These are phyloP conservation scores for Botrytis porri DNA, from an alignment of 2,329 filamentous ascomycete genomes.

Conservation along the genomic window DNA sequence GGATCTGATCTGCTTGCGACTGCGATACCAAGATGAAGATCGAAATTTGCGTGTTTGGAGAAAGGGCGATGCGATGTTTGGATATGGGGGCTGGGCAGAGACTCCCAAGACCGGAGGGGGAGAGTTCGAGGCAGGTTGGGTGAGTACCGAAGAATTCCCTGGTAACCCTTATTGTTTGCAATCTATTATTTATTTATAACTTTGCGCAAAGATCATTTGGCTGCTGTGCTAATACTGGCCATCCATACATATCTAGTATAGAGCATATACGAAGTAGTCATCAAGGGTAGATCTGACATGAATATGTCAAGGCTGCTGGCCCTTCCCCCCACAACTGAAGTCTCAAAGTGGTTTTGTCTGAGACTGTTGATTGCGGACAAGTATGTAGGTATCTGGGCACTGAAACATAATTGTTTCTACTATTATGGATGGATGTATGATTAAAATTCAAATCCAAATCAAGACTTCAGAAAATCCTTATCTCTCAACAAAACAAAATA, in stretches of 20 bases:
- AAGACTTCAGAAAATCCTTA: not conserved
- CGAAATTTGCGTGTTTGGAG: not conserved
- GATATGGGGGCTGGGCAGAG: not conserved
- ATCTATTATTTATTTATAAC: not conserved
- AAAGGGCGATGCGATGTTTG: not conserved
- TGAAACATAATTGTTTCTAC: not conserved
- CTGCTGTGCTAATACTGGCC: not conserved
- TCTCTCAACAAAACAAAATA: not conserved
- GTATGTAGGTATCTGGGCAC: not conserved
- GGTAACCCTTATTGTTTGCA: not conserved
- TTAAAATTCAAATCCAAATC: not conserved
- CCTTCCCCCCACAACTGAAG: not conserved
- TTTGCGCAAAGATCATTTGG: not conserved
- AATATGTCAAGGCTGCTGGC: slow-evolving; percentile 4
- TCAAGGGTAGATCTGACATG: not conserved
- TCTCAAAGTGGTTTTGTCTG: slow-evolving; percentile 1
- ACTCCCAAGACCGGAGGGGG: not conserved
- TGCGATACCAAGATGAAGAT: not conserved
- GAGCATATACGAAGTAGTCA: not conserved
- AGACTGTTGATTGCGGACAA: slow-evolving; percentile 5
- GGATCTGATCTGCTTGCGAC: not conserved
- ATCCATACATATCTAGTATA: not conserved
- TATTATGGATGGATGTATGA: no score
- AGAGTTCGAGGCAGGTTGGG: slow-evolving; percentile 5
- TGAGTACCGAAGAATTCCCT: not conserved